Percentiles rank a stretch among this genome's conserved stretches.
Evolutionary conservation across 495 filamentous ascomycete species (phyloP).

Genomic region (Aspergillus cristatus): DNA sequence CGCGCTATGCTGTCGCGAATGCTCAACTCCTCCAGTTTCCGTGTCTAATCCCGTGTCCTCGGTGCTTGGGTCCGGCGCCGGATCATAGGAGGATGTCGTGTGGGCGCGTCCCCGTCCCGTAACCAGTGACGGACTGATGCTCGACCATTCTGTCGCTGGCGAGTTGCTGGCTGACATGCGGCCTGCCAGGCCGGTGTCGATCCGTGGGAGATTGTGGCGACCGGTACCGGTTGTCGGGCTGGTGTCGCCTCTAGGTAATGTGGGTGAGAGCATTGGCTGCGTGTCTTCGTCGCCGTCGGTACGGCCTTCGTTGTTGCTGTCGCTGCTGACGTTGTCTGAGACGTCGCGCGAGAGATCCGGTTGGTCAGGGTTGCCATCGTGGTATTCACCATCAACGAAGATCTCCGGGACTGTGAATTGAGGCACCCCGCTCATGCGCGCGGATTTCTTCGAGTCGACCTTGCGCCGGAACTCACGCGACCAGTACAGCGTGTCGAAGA

Average conservation of each 20-base stretch:
- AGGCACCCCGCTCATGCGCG: slow-evolving; percentile 66
- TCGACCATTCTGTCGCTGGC: slow-evolving; percentile 37
- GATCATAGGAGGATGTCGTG: slow-evolving; percentile 21
- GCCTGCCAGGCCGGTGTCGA: slow-evolving; percentile 31
- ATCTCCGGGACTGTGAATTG: slow-evolving; percentile 86
- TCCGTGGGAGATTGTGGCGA: slow-evolving; percentile 20
- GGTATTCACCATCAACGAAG: slow-evolving; percentile 65
- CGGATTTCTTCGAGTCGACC: slow-evolving; percentile 55
- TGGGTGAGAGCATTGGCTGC: slow-evolving; percentile 28
- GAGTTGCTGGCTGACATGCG: slow-evolving; percentile 19
- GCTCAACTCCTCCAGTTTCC: slow-evolving; percentile 10
- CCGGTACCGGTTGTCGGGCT: slow-evolving; percentile 14
- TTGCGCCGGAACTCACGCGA: slow-evolving; percentile 68
- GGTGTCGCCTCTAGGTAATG: slow-evolving; percentile 22
- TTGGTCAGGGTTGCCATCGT: slow-evolving; percentile 19
- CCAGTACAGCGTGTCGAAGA: slow-evolving; percentile 95
- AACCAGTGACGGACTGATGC: slow-evolving; percentile 34
- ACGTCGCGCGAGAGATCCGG: slow-evolving; percentile 8
- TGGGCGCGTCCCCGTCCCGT: slow-evolving; percentile 21
- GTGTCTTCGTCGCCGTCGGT: slow-evolving; percentile 5
- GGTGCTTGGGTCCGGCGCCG: slow-evolving; percentile 7
- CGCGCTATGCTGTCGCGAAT: slow-evolving; percentile 46
- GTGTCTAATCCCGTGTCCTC: too few species aligned
- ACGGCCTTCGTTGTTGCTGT: not conserved
- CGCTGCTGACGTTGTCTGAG: not conserved